Conservation (phyloP, 495 filamentous ascomycete species). For the Penicillium steckii region DNA sequence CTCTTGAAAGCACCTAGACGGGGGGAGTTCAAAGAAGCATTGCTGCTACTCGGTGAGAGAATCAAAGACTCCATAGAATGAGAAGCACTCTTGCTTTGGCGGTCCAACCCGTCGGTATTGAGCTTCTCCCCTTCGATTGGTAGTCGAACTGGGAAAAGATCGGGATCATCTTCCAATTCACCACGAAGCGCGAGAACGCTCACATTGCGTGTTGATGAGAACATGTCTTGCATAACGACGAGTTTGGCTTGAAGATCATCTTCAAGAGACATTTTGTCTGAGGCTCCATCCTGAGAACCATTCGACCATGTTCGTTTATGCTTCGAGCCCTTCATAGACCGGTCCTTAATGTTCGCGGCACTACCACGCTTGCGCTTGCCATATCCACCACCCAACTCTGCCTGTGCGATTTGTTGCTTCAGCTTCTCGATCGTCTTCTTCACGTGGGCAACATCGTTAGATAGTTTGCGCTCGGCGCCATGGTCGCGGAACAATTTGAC, state of each 20-base stretch:
- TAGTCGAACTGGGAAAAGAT: conserved; percentile 77
- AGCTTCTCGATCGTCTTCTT: conserved; percentile 93
- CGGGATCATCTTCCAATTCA: conserved; percentile 83
- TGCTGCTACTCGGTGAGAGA: conserved; percentile 65
- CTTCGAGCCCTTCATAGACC: conserved; percentile 66
- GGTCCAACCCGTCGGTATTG: conserved; percentile 52
- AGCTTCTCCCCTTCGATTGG: conserved; percentile 63
- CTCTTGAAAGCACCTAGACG: conserved; percentile 9
- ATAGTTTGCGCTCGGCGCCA: conserved; percentile 88
- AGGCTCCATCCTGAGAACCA: conserved; percentile 76
- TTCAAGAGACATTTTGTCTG: conserved; percentile 64
- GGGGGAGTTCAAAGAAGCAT: conserved; percentile 49
- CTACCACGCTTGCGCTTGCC: conserved; percentile 78
- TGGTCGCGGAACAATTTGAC: conserved; percentile 95
- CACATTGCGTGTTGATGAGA: conserved; percentile 82
- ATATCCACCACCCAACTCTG: conserved; percentile 84
- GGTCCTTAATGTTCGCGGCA: conserved; percentile 48
- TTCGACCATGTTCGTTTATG: conserved; percentile 96
- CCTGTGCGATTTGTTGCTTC: conserved; percentile 80
- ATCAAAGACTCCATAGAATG: conserved; percentile 49
- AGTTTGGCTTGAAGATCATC: conserved; percentile 89
- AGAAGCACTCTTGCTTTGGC: conserved; percentile 56
- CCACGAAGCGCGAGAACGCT: conserved; percentile 84
- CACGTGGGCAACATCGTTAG: conserved; percentile 85
- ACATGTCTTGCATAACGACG: conserved; percentile 88